Conservation (phyloP, 257 asterid species). For the Forsythia suspensa region DNA sequence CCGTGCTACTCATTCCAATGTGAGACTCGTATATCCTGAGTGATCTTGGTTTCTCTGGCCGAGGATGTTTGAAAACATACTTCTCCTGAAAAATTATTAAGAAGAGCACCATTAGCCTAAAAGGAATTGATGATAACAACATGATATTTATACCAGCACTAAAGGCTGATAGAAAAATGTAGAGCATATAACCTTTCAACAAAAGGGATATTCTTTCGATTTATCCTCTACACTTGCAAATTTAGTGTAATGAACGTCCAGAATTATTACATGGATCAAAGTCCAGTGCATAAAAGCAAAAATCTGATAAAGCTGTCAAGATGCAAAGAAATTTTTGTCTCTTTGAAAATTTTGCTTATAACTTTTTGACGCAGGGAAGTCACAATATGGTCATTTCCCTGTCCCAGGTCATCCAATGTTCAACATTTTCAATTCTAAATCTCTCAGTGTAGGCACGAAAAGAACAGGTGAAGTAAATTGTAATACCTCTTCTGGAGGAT, state of each 20-base stretch:
- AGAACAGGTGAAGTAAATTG: conserved; percentile 6
- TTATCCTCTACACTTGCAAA: conserved; percentile 3
- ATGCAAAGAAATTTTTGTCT: conserved; percentile 7
- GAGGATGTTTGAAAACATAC: conserved; percentile 76
- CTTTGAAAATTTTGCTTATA: not conserved
- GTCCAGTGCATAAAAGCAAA: conserved; percentile 17
- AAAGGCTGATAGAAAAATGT: not conserved
- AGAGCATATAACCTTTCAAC: conserved; percentile 3
- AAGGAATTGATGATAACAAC: conserved; percentile 15
- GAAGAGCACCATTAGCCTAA: conserved; percentile 19
- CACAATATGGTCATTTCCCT: not conserved
- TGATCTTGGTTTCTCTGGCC: conserved; percentile 88
- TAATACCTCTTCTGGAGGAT: conserved; percentile 94
- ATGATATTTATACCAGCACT: not conserved
- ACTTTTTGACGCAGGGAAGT: not conserved
- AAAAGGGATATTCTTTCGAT: not conserved
- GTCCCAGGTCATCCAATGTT: conserved; percentile 17
- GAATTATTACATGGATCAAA: conserved; percentile 2
- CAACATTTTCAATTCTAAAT: conserved; percentile 12
- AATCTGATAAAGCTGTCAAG: conserved; percentile 16
- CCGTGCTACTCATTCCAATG: conserved; percentile 99
- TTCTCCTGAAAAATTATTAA: conserved; percentile 63
- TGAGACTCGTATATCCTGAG: conserved; percentile 88
- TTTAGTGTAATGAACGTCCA: conserved; percentile 7
- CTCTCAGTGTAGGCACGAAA: not conserved